phyloP scores from a whole-genome alignment of 2,329 filamentous ascomycete species.

The Trichoderma brevicompactum region DNA sequence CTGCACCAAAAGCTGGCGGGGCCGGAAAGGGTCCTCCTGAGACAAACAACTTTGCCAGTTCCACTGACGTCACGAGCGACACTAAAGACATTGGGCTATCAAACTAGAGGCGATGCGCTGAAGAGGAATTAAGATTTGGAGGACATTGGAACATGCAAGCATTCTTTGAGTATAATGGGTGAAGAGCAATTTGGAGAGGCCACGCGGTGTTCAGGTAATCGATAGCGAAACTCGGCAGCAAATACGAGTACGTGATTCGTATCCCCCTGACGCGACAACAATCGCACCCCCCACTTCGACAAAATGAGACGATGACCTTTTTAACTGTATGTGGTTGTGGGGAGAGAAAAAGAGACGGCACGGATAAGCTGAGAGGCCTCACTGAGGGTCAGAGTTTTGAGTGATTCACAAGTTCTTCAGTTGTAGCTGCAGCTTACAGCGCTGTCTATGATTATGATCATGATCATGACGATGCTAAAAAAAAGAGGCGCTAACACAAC shows the following conservation, averaged over 20 bases:
- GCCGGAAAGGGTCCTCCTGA: slow-evolving; percentile 10
- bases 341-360: no score
- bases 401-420: neutral
- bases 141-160: slow-evolving; percentile 9
- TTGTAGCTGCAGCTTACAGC: neutral
- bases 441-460: neutral
- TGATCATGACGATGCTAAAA: slow-evolving; percentile 4
- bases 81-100: neutral
- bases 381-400: neutral
- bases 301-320: slow-evolving; percentile 2
- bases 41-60: neutral
- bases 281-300: neutral
- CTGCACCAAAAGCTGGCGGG: neutral
- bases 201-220: neutral
- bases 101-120: slow-evolving; percentile 2
- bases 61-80: slow-evolving; percentile 16
- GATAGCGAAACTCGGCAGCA: neutral
- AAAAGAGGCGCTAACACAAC: slow-evolving; percentile 6
- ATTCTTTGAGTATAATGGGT: neutral
- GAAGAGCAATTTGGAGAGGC: neutral
- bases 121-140: slow-evolving; percentile 16
- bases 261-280: neutral
- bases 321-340: neutral
- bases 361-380: no score
- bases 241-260: slow-evolving; percentile 24